Conservation (phyloP, 306 rosid species). For the Oemleria cerasiformis region DNA sequence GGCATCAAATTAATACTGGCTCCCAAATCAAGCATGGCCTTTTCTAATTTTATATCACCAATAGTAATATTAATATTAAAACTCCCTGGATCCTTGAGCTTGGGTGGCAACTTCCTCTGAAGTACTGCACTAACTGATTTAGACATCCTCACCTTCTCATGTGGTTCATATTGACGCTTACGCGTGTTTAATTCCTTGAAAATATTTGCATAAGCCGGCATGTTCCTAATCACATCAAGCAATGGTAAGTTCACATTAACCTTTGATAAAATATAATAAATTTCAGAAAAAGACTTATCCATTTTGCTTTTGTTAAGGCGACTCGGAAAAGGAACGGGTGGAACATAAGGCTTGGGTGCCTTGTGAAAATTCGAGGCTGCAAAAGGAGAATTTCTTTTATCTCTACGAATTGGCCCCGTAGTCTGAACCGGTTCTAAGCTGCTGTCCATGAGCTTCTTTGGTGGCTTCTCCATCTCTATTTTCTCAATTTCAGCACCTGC, state of each 20-base stretch:
- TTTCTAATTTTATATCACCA: conserved; percentile 2
- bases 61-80: not conserved
- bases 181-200: not conserved
- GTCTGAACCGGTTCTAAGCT: no score
- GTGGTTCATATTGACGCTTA: not conserved
- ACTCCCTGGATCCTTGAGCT: not conserved
- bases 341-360: not conserved
- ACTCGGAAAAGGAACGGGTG: not conserved
- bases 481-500: not conserved
- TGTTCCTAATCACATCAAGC: not conserved
- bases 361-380: no score
- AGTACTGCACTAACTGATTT: not conserved
- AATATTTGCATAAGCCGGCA: not conserved
- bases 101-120: not conserved
- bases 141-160: not conserved
- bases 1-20: no score
- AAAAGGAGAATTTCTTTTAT: not conserved
- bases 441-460: not conserved
- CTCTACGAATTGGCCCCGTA: not conserved
- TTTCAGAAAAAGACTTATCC: not conserved
- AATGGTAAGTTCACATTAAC: not conserved
- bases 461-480: not conserved
- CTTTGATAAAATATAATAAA: not conserved
- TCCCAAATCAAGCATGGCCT: no score
- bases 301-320: not conserved